A percentile compares a stretch with the other conserved stretches of the same genome.
Conservation (phyloP, 192 early-diverging fungal genomes). For the Rhizoclosmatium sp. region DNA sequence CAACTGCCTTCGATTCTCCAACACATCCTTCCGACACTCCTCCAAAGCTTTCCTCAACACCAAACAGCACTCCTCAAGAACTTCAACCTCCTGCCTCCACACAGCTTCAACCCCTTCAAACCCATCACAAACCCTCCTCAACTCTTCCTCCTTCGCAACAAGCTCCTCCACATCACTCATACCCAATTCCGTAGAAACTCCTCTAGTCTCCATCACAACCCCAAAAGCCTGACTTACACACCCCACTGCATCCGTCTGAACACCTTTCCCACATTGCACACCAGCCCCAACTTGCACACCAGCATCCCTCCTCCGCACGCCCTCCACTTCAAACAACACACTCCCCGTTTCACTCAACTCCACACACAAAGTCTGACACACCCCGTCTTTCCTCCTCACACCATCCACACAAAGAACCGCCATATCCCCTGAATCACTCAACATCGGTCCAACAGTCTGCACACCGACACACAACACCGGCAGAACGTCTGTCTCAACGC, state of each 20-base stretch:
- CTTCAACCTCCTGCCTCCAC: neutral
- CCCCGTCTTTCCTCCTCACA: no score
- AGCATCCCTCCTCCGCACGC: no score
- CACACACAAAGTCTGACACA: no score
- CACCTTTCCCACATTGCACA: neutral
- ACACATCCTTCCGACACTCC: neutral
- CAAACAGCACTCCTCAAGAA: neutral
- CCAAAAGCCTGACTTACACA: neutral
- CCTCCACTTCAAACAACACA: no score
- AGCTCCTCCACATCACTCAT: neutral
- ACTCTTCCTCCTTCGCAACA: no score
- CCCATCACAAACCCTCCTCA: neutral
- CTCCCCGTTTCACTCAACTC: no score
- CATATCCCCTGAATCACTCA: no score
- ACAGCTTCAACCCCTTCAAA: neutral
- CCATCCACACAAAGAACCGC: no score
- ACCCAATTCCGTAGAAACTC: neutral
- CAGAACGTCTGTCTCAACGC: neutral
- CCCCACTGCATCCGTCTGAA: neutral
- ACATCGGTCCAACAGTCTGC: no score
- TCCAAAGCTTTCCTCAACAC: neutral
- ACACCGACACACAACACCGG: no score
- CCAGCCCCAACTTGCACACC: neutral
- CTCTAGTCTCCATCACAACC: neutral
- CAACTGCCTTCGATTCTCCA: constrained; percentile 26